These are phyloP conservation scores for Tagetes patula DNA, from an alignment of 129 eudicot species.

Conservation along the genomic window DNA sequence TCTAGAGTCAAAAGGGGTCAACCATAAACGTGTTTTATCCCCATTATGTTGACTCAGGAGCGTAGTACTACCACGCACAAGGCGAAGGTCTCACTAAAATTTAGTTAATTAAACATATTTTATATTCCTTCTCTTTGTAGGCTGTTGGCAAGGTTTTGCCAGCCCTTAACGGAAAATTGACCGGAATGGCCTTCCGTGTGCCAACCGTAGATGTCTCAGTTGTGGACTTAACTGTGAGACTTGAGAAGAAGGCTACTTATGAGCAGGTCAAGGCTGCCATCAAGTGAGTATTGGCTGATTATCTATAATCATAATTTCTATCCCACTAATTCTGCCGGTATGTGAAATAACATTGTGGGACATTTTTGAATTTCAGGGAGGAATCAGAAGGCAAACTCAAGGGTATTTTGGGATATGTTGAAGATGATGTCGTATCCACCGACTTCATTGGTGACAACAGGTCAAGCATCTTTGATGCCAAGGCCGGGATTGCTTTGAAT, in stretches of 20 bases:
- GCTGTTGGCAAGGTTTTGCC: constrained; percentile 93
- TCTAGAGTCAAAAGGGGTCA: neutral
- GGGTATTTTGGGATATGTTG: constrained; percentile 83
- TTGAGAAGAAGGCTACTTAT: constrained; percentile 72
- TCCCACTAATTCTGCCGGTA: neutral
- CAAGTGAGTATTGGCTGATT: constrained; percentile 42
- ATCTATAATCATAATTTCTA: neutral
- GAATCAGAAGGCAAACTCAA: constrained; percentile 80
- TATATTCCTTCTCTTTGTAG: constrained; percentile 30
- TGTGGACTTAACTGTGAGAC: constrained; percentile 82
- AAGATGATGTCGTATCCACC: constrained; percentile 82
- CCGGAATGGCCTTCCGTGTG: constrained; percentile 86
- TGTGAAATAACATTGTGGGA: neutral
- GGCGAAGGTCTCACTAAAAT: neutral
- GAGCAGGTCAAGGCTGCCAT: constrained; percentile 84
- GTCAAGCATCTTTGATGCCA: constrained; percentile 89
- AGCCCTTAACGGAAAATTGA: constrained; percentile 74
- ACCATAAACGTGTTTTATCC: no score
- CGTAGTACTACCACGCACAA: no score
- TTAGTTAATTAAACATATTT: neutral
- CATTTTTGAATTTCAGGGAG: constrained; percentile 48
- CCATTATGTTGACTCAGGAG: no score
- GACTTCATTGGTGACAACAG: constrained; percentile 91
- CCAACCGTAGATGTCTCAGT: constrained; percentile 92
- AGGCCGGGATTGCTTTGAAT: constrained; percentile 89